Evolutionary conservation across 192 early-diverging fungal species (phyloP).

Genomic region (Gonapodya sp.): DNA sequence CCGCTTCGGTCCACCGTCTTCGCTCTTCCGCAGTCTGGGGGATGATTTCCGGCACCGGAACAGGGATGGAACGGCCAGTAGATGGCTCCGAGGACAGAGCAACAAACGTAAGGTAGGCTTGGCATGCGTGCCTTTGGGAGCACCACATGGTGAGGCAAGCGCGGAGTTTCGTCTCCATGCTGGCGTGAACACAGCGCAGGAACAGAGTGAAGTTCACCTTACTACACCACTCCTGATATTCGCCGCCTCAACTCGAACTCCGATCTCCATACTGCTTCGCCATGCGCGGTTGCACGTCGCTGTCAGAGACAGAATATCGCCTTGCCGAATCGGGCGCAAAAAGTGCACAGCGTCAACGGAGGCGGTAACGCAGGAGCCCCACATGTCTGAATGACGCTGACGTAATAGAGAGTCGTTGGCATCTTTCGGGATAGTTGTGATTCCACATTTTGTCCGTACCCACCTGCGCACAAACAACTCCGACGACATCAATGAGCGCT

Average conservation of each 20-base stretch:
- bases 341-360: slow-evolving; percentile 63
- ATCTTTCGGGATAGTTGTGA: too few relatives aligned
- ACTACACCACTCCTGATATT: slow-evolving; percentile 15
- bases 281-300: slow-evolving; percentile 58
- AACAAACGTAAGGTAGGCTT: slow-evolving; percentile 61
- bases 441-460: too few relatives aligned
- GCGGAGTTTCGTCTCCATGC: too few relatives aligned
- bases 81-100: slow-evolving; percentile 24
- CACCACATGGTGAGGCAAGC: not conserved
- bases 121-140: slow-evolving; percentile 26
- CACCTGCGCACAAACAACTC: not conserved
- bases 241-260: slow-evolving; percentile 60
- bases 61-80: slow-evolving; percentile 11
- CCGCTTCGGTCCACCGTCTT: slow-evolving; percentile 46
- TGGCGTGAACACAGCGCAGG: too few relatives aligned
- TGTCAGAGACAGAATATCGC: slow-evolving; percentile 52
- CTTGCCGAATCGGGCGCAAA: slow-evolving; percentile 45
- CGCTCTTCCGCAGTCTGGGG: slow-evolving; percentile 39
- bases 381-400: not conserved
- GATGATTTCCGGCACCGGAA: slow-evolving; percentile 38
- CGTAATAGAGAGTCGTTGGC: not conserved
- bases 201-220: not conserved
- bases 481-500: slow-evolving; percentile 1
- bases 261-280: slow-evolving; percentile 64
- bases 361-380: slow-evolving; percentile 34